A percentile compares a stretch with the other conserved stretches of the same genome.
Conservation (phyloP, 306 rosid species). For the Rosa chinensis region DNA sequence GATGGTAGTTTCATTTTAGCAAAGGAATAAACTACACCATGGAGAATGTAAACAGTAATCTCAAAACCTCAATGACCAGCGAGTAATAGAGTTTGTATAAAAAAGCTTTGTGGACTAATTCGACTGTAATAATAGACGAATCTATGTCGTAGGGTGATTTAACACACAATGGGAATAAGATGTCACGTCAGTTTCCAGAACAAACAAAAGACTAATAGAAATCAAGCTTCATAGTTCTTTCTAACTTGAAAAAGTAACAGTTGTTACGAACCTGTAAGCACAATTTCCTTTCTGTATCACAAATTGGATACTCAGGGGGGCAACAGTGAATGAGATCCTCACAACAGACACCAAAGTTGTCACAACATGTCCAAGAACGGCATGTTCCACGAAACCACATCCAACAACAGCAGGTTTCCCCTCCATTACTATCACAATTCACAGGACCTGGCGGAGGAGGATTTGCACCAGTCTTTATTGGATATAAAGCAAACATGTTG, state of each 20-base stretch:
- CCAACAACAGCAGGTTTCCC: slow-evolving; percentile 83
- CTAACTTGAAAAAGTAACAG: background rate
- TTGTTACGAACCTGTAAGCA: slow-evolving; percentile 68
- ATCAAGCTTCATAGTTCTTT: background rate
- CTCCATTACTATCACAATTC: slow-evolving; percentile 39
- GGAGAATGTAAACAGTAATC: too few relatives aligned
- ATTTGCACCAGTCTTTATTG: slow-evolving; percentile 63
- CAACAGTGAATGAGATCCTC: slow-evolving; percentile 70
- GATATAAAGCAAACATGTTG: slow-evolving; percentile 83
- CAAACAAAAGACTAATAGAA: background rate
- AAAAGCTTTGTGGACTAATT: background rate
- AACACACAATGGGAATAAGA: background rate
- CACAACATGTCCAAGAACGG: slow-evolving; percentile 72
- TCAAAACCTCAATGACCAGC: too few relatives aligned
- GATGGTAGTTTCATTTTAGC: too few relatives aligned
- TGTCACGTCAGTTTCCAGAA: background rate
- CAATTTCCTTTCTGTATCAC: slow-evolving; percentile 42
- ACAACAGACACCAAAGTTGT: slow-evolving; percentile 68
- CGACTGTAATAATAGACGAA: too few relatives aligned
- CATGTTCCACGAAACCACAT: slow-evolving; percentile 58
- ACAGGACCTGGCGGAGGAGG: slow-evolving; percentile 90
- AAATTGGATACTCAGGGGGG: slow-evolving; percentile 74
- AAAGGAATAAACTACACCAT: too few relatives aligned
- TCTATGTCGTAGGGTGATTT: too few relatives aligned
- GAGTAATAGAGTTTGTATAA: background rate